Base-by-base conservation (phyloP, 495 filamentous ascomycete genomes). In the Neurospora africana region DNA sequence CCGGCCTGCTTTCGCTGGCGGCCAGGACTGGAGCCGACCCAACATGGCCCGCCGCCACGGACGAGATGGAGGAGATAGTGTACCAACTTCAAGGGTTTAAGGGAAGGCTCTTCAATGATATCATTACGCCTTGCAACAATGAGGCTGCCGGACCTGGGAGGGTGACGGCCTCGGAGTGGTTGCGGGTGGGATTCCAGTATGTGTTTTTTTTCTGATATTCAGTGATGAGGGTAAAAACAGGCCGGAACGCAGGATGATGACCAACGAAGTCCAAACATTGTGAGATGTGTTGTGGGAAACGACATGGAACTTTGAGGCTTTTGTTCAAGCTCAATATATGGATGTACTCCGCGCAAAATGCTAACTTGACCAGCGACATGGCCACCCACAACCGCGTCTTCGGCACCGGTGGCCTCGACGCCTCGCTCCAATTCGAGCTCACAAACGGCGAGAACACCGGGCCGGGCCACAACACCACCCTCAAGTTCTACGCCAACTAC, bases 61-160 rank as follows among this genome's bases (percentile, higher is more conserved):
- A 90, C 74, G 87, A 90, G 78, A 80, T 90, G 75, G 87, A 90
- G 77, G 87, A 89, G 79, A 86, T 90, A 71, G 84, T 89, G 80
- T 87, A 85, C 74, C 84, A 89, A 72, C 85, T 86, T 38, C 79
- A 83, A 30, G 87, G 86, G 0, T 85, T 87, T 72, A 83, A 82
- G 65, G 81, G 80, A 30, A 80, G 87, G 72, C 77, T 84, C 69
- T 89, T 91, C 74, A 82, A 84, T 68, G 83, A 84, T 58, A 82
- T 83, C 27, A 85, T 91, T 68, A 87, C 82, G 43, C 89, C 89
- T 6, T 91, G 89, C 78, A 82, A 82, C 39, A 86, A 84, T 47
- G 85, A 87, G 68, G 82, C 84, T 53, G 82, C 85, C 5, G 86
- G 85, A 0, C 83, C 86, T 8, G 87, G 87, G 43, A 83, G 87